phyloP scores from a whole-genome alignment of 805 yeast species.

The Lachancea sp. region DNA sequence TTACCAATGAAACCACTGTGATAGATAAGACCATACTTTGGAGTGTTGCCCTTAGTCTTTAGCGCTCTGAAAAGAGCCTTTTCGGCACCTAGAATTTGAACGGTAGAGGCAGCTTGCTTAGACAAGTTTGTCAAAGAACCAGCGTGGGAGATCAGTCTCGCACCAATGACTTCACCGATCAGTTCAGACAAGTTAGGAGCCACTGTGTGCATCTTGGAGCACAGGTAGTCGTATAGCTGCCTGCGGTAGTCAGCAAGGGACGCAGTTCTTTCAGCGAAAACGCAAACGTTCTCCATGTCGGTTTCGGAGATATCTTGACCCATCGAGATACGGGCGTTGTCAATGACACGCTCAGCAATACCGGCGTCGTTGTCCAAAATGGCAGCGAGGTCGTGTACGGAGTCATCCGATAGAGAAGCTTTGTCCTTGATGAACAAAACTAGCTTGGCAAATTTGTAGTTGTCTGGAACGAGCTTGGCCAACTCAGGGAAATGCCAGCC shows the following conservation, averaged over 20 bases:
- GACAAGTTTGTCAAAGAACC: conserved; percentile 95
- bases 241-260: conserved; percentile 86
- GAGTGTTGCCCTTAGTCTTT: conserved; percentile 94
- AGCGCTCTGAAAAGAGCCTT: conserved; percentile 94
- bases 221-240: conserved; percentile 74
- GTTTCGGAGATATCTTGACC: conserved; percentile 96
- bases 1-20: conserved; percentile 91
- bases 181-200: conserved; percentile 96
- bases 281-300: conserved; percentile 85
- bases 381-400: conserved; percentile 86
- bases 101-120: conserved; percentile 98
- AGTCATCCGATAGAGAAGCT: conserved; percentile 69
- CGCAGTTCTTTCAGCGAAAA: conserved; percentile 91
- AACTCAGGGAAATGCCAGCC: conserved; percentile 99
- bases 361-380: conserved; percentile 84
- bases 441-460: conserved; percentile 77
- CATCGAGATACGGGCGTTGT: conserved; percentile 95
- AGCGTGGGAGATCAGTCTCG: conserved; percentile 95
- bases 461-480: conserved; percentile 85
- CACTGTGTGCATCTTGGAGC: conserved; percentile 94
- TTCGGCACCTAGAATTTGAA: conserved; percentile 96
- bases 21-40: conserved; percentile 91
- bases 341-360: conserved; percentile 82
- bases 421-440: conserved; percentile 83
- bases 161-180: conserved; percentile 98